These are phyloP conservation scores for Pichia sorboxylosa DNA, from an alignment of 1,139 yeast species.

Conservation along the genomic window DNA sequence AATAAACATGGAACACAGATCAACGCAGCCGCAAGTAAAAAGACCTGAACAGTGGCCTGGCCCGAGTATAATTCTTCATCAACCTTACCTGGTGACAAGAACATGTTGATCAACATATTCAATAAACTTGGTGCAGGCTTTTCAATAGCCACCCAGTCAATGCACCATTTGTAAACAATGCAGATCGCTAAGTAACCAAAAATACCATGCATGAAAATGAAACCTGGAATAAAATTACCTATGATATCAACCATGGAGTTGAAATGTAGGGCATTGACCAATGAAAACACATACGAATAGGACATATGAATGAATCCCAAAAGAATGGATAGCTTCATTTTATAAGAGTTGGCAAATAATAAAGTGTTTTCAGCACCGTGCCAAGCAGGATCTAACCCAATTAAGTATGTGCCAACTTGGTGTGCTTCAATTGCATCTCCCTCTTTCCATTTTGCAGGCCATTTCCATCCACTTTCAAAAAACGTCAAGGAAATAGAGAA, in stretches of 20 bases:
- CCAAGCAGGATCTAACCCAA: conserved; percentile 73
- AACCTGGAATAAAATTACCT: conserved; percentile 72
- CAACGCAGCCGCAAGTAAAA: conserved; percentile 48
- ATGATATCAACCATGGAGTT: conserved; percentile 52
- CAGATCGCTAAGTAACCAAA: conserved; percentile 66
- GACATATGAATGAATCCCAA: conserved; percentile 77
- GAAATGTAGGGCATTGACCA: conserved; percentile 50
- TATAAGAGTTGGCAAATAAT: conserved; percentile 65
- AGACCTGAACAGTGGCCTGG: conserved; percentile 50
- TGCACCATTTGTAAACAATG: conserved; percentile 69
- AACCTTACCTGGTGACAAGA: conserved; percentile 62
- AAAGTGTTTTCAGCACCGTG: conserved; percentile 72
- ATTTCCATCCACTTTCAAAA: conserved; percentile 65
- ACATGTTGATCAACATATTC: conserved; percentile 76
- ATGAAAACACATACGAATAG: conserved; percentile 58
- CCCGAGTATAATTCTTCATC: conserved; percentile 56
- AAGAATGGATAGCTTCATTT: conserved; percentile 69
- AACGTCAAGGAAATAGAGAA: conserved; percentile 69
- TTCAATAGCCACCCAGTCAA: conserved; percentile 59
- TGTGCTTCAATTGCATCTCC: conserved; percentile 50
- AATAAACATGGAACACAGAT: conserved; percentile 71
- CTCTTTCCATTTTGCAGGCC: conserved; percentile 47
- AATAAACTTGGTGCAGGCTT: conserved; percentile 70
- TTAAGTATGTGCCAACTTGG: conserved; percentile 45
- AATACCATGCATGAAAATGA: conserved; percentile 72